Evolutionary conservation across 75 land plant genomes (phyloP).

Genomic region (Cryptomeria japonica): DNA sequence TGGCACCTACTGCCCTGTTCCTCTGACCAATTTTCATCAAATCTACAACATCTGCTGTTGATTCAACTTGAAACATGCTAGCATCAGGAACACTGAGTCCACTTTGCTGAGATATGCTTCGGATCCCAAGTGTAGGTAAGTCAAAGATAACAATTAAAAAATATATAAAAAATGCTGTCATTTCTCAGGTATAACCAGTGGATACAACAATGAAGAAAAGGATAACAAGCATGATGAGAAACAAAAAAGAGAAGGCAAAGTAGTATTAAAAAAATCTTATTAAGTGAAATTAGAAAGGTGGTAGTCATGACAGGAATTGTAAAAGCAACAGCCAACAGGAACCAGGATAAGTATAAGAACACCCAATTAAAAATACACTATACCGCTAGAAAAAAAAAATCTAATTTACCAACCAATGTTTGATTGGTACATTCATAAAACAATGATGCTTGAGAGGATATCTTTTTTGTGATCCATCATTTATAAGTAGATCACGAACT

Average conservation of each 20-base stretch:
- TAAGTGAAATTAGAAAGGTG: background rate
- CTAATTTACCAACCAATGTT: background rate
- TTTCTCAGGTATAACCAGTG: constrained; percentile 2
- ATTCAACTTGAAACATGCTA: constrained; percentile 81
- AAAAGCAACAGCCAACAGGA: background rate
- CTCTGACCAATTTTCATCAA: constrained; percentile 84
- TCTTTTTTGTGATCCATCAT: constrained; percentile 67
- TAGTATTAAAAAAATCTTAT: too few relatives aligned
- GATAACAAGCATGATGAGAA: background rate
- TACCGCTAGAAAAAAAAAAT: background rate
- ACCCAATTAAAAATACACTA: background rate
- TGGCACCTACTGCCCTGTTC: constrained; percentile 93
- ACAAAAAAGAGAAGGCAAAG: background rate
- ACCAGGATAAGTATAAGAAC: background rate
- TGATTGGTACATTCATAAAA: background rate
- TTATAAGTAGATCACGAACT: constrained; percentile 89
- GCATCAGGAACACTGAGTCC: constrained; percentile 99
- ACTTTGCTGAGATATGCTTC: constrained; percentile 84
- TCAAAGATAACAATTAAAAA: constrained; percentile 35
- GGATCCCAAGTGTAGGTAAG: constrained; percentile 91
- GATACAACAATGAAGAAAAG: background rate
- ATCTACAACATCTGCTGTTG: constrained; percentile 87
- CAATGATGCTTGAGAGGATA: constrained; percentile 56
- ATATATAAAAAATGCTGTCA: background rate
- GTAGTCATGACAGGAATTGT: background rate